Conservation (phyloP, 2,329 filamentous ascomycete species). For the Fusarium tuaranense region DNA sequence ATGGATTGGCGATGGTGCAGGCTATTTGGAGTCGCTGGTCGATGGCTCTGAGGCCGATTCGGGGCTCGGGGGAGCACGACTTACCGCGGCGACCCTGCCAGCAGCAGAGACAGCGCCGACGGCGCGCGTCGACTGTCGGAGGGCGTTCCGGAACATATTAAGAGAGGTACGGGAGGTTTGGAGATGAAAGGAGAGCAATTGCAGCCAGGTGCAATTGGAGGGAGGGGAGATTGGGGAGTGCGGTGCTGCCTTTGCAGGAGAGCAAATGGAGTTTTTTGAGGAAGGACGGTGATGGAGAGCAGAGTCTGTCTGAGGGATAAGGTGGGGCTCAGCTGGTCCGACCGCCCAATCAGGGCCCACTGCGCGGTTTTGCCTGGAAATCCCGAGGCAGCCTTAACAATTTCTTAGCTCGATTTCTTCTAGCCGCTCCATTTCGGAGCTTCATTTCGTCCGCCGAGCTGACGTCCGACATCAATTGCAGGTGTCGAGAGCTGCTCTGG, state of each 20-base stretch:
- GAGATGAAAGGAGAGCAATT: conserved; percentile 70
- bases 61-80: conserved; percentile 64
- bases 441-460: conserved; percentile 38
- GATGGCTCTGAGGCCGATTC: conserved; percentile 60
- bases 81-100: conserved; percentile 93
- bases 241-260: conserved; percentile 61
- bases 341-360: conserved; percentile 49
- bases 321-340: conserved; percentile 52
- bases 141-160: conserved; percentile 97
- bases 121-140: conserved; percentile 95
- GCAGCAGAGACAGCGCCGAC: conserved; percentile 93
- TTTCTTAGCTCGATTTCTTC: conserved; percentile 44
- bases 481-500: not conserved
- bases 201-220: conserved; percentile 71
- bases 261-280: conserved; percentile 60
- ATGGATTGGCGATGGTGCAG: conserved; percentile 48
- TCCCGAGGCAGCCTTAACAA: conserved; percentile 54
- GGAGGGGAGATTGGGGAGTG: conserved; percentile 69
- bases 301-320: conserved; percentile 57
- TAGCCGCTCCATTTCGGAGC: conserved; percentile 42
- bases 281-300: conserved; percentile 54
- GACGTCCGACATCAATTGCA: conserved; percentile 24
- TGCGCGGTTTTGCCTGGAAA: conserved; percentile 55
- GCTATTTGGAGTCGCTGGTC: conserved; percentile 52
- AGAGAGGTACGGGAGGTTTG: conserved; percentile 64